phyloP scores from a whole-genome alignment of 192 early-diverging fungal genomes.

The Obelidium mucronatum region DNA sequence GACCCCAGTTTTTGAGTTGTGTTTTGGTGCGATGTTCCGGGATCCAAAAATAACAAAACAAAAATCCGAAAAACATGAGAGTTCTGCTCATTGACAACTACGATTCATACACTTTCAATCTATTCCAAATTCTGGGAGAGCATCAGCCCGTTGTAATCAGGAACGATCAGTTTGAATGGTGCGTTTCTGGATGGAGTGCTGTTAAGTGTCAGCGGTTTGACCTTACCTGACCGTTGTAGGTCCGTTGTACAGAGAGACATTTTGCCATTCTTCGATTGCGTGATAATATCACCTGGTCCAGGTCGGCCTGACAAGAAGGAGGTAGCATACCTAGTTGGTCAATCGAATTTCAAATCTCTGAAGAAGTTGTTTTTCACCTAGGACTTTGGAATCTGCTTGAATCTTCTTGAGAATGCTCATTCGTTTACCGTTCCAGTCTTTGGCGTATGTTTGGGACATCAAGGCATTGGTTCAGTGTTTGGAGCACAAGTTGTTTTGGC shows the following conservation, averaged over 20 bases:
- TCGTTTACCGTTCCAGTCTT: constrained; percentile 70
- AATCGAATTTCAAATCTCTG: background rate
- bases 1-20: too few relatives aligned
- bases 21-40: too few relatives aligned
- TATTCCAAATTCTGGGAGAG: constrained; percentile 74
- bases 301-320: constrained; percentile 74
- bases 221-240: constrained; percentile 48
- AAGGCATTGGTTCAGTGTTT: constrained; percentile 78
- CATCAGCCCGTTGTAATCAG: constrained; percentile 78
- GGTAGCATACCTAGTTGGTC: too few relatives aligned
- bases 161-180: constrained; percentile 94
- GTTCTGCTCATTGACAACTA: constrained; percentile 95
- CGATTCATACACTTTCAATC: constrained; percentile 97
- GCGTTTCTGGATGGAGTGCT: background rate
- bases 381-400: constrained; percentile 83
- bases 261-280: constrained; percentile 83
- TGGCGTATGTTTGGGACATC: constrained; percentile 94
- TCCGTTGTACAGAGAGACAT: constrained; percentile 59
- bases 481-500: constrained; percentile 75
- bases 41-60: too few relatives aligned
- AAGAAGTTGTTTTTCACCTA: too few relatives aligned
- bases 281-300: constrained; percentile 95
- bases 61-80: too few relatives aligned
- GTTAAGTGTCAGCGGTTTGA: constrained; percentile 17
- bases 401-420: constrained; percentile 54